Conservation (phyloP, 306 rosid species). For the Medicago arabica region DNA sequence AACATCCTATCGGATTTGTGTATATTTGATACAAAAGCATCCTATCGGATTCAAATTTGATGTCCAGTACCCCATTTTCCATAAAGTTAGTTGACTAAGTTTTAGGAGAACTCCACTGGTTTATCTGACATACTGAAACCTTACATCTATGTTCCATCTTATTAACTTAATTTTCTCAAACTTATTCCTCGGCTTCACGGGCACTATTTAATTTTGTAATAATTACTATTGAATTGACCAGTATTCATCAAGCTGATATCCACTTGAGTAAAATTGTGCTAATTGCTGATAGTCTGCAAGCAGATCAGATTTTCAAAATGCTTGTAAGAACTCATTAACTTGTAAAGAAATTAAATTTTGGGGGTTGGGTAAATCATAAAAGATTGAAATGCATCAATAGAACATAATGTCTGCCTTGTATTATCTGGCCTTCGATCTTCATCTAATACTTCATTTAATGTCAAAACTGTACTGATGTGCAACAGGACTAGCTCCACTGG, state of each 20-base stretch:
- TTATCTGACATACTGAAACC: slow-evolving; percentile 12
- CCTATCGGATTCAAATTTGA: slow-evolving; percentile 28
- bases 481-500: slow-evolving; percentile 75
- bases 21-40: not conserved
- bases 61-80: not conserved
- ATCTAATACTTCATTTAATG: slow-evolving; percentile 33
- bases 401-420: slow-evolving; percentile 14
- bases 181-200: slow-evolving; percentile 14
- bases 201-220: slow-evolving; percentile 12
- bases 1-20: slow-evolving; percentile 17
- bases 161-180: slow-evolving; percentile 6
- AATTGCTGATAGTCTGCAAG: slow-evolving; percentile 28
- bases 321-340: slow-evolving; percentile 15
- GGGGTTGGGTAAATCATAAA: slow-evolving; percentile 9
- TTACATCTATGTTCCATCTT: not conserved
- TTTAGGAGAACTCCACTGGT: slow-evolving; percentile 28
- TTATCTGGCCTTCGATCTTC: slow-evolving; percentile 34
- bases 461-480: slow-evolving; percentile 46
- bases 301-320: slow-evolving; percentile 18
- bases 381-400: slow-evolving; percentile 27
- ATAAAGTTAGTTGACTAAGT: slow-evolving; percentile 20
- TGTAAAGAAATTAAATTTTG: slow-evolving; percentile 26
- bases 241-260: slow-evolving; percentile 20
- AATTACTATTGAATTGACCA: slow-evolving; percentile 1
- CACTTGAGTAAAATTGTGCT: slow-evolving; percentile 17